Evolutionary conservation across 2,329 filamentous ascomycete species (phyloP).

Genomic region (Thielaviopsis ethacetica): DNA sequence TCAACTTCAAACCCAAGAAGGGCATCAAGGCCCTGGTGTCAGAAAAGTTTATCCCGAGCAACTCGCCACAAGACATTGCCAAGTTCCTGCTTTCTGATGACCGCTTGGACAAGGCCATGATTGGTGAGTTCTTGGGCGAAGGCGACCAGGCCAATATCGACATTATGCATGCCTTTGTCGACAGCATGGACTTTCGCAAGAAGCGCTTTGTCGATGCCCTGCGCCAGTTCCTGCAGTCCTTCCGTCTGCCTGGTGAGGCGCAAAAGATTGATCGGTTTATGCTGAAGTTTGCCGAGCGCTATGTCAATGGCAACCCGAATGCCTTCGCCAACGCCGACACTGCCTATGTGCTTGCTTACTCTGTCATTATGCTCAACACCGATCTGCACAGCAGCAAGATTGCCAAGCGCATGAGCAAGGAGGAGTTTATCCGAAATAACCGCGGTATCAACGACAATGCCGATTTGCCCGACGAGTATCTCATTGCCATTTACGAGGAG

Average conservation of each 20-base stretch:
- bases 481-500: conserved; percentile 79
- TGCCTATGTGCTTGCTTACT: conserved; percentile 89
- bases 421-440: conserved; percentile 99
- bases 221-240: conserved; percentile 81
- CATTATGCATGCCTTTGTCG: conserved; percentile 97
- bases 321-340: conserved; percentile 97
- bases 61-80: conserved; percentile 68
- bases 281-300: conserved; percentile 95
- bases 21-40: conserved; percentile 72
- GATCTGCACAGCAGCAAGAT: conserved; percentile 88
- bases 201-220: conserved; percentile 86
- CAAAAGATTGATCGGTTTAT: conserved; percentile 99
- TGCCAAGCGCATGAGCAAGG: conserved; percentile 71
- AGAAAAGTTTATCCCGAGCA: conserved; percentile 73
- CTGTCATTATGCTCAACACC: conserved; percentile 90
- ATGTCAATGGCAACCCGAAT: conserved; percentile 87
- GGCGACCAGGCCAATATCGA: conserved; percentile 86
- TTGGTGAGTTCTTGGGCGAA: conserved; percentile 90
- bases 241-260: conserved; percentile 85
- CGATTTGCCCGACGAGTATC: conserved; percentile 83
- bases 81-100: conserved; percentile 68
- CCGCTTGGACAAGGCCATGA: conserved; percentile 72
- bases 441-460: conserved; percentile 93
- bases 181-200: conserved; percentile 83
- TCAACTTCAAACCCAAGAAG: conserved; percentile 96